A percentile compares a stretch with the other conserved stretches of the same genome.
phyloP scores from a whole-genome alignment of 2,329 filamentous ascomycete genomes.

The Penicillium palitans region DNA sequence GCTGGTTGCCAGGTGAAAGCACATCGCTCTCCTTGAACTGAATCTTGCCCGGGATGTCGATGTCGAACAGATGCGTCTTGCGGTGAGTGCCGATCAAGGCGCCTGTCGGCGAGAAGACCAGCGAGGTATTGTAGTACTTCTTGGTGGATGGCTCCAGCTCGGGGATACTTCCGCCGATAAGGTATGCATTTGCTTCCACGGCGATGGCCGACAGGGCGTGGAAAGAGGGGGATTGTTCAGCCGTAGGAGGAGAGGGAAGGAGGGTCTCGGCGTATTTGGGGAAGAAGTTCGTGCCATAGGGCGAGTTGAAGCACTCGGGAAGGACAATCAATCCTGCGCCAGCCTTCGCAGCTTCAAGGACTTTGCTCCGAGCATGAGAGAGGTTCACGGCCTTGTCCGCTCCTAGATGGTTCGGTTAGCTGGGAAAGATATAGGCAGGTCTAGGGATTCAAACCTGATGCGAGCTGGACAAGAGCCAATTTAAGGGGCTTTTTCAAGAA shows the following conservation, averaged over 20 bases:
- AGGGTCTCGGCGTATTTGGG: conserved; percentile 88
- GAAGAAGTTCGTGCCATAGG: conserved; percentile 90
- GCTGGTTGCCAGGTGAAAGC: conserved; percentile 76
- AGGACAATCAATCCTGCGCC: conserved; percentile 88
- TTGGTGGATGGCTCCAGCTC: conserved; percentile 68
- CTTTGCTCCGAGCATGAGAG: conserved; percentile 73
- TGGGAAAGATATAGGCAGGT: not conserved
- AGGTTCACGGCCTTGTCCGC: conserved; percentile 86
- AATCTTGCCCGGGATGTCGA: conserved; percentile 94
- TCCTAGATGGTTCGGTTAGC: conserved; percentile 45
- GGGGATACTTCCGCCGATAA: conserved; percentile 90
- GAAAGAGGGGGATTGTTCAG: conserved; percentile 75
- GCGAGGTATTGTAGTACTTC: conserved; percentile 84
- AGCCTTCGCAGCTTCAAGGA: conserved; percentile 71
- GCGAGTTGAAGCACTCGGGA: conserved; percentile 98
- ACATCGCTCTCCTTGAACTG: conserved; percentile 89
- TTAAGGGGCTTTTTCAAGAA: conserved; percentile 75
- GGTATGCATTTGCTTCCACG: conserved; percentile 72
- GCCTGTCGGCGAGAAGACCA: conserved; percentile 78
- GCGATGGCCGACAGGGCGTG: conserved; percentile 81
- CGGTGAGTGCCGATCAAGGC: conserved; percentile 82
- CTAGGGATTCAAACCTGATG: conserved; percentile 55
- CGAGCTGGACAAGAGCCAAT: conserved; percentile 78
- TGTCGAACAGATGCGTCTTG: conserved; percentile 96
- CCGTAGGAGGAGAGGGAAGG: conserved; percentile 70